phyloP scores from a whole-genome alignment of 2,329 filamentous ascomycete genomes.

The Chrysosporium keratinophilum region DNA sequence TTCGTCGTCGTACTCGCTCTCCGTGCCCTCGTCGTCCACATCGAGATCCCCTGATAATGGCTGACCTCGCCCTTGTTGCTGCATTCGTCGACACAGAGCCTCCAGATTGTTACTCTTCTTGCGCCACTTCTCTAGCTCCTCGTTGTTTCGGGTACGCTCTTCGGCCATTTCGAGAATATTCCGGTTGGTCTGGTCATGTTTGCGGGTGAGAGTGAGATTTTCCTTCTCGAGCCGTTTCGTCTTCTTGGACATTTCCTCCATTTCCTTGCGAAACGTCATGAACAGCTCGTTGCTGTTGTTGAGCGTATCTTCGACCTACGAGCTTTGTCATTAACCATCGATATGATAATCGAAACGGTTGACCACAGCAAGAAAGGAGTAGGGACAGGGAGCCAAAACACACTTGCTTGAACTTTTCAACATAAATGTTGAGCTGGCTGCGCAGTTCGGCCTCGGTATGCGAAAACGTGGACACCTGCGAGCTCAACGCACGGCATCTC shows the following conservation, averaged over 20 bases:
- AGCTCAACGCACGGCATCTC: conserved; percentile 74
- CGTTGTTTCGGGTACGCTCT: conserved; percentile 66
- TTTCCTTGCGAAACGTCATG: conserved; percentile 92
- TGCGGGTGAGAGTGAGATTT: conserved; percentile 79
- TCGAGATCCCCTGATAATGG: conserved; percentile 53
- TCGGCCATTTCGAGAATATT: conserved; percentile 98
- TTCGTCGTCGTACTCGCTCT: conserved; percentile 45
- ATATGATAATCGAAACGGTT: conserved; percentile 1
- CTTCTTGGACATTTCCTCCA: conserved; percentile 99
- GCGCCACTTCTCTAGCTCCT: conserved; percentile 66
- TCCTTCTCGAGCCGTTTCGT: conserved; percentile 95
- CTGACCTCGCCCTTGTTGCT: conserved; percentile 77
- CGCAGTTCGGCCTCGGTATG: conserved; percentile 90
- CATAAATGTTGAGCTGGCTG: conserved; percentile 94
- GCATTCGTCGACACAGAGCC: conserved; percentile 91
- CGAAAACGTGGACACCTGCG: conserved; percentile 87
- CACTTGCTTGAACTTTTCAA: conserved; percentile 99
- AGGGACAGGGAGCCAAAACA: conserved; percentile 21
- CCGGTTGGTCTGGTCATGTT: conserved; percentile 84
- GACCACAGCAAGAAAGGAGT: background rate
- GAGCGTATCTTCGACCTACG: conserved; percentile 90
- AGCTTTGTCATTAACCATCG: conserved; percentile 15
- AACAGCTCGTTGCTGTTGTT: conserved; percentile 98
- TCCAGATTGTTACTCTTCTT: conserved; percentile 86
- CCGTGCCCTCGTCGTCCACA: conserved; percentile 38